Base-by-base conservation (phyloP, 73 alveolate species). In the Paramecium caudatum region DNA sequence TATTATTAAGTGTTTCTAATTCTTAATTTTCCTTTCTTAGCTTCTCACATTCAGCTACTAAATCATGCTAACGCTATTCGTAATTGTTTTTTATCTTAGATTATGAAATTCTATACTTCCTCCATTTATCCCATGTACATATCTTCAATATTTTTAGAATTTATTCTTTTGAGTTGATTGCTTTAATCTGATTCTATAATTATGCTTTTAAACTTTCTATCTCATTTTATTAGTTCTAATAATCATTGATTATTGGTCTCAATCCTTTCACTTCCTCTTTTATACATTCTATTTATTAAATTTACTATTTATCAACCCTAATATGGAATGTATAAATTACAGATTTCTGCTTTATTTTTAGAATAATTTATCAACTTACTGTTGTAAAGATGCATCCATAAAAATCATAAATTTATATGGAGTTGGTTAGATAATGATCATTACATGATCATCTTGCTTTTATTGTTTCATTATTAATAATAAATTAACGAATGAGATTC, bases 91-190 rank as follows among this genome's bases (percentile, higher is more conserved):
- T 65, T 4, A 65, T 65, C 47, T 65, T 32, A 10, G 47, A 65
- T 25, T 33, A 65, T 10, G 49, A 8, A n/a, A 30, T 33, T 43
- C 27, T n/a, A 25, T 65, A 65, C 83, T 65, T 65, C 47, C n/a
- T 65, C 49, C 49, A 65, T 65, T 65, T 65, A 32, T 65, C 34
- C 48, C 83, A 37, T 45, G 47, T 41, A 74, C 16, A 37, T 74
- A 5, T 39, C 47, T 17, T 74, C 88, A 27, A 74, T 74, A 74
- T 74, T 74, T 37, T 74, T 1, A 74, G 36, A 37, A 74, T 74
- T 74, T 19, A 23, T 43, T 74, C 88, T 39, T 74, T 74, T 8
- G 62, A 45, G 13, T 21, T 34, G 21, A 74, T 39, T 7, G 30
- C 88, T 41, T 74, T 37, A 23, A 68, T 68, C 50, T 68, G 37